These are phyloP conservation scores for Myxozyma sirexii DNA, from an alignment of 805 yeast genomes.

Conservation along the genomic window DNA sequence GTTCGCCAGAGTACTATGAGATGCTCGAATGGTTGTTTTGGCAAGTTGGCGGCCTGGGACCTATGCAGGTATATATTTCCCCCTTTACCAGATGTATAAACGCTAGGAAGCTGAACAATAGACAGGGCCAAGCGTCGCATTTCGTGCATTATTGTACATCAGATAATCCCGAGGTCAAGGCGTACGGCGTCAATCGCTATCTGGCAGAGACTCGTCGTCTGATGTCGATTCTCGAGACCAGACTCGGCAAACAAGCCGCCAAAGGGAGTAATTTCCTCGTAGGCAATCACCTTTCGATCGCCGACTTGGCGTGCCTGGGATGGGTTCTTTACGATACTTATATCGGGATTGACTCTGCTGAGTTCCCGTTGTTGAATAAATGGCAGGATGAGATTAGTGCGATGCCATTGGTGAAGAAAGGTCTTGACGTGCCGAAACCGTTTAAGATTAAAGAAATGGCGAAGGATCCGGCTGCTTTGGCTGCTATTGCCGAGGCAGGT, in stretches of 20 bases:
- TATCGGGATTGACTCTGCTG: conserved; percentile 30
- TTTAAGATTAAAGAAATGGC: conserved; percentile 20
- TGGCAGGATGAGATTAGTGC: conserved; percentile 92
- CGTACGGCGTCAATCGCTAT: conserved; percentile 58
- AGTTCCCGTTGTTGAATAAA: conserved; percentile 70
- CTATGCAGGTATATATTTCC: conserved; percentile 53
- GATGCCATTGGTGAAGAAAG: conserved; percentile 67
- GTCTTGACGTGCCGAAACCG: conserved; percentile 35
- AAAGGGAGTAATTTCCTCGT: conserved; percentile 56
- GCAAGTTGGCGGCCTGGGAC: conserved; percentile 32
- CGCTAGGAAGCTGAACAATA: conserved; percentile 35
- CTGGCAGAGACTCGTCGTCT: conserved; percentile 55
- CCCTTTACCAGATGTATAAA: neutral
- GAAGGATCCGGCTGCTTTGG: conserved; percentile 11
- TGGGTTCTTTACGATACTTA: conserved; percentile 22
- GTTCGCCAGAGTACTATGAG: conserved; percentile 51
- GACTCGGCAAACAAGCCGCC: conserved; percentile 45
- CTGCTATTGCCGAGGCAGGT: neutral
- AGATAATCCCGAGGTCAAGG: conserved; percentile 49
- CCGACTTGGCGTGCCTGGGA: conserved; percentile 43
- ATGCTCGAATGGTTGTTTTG: conserved; percentile 29
- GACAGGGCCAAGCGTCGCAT: conserved; percentile 60
- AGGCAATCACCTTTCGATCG: conserved; percentile 59
- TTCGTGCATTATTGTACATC: conserved; percentile 48
- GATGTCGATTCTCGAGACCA: conserved; percentile 56